phyloP scores from a whole-genome alignment of 2,329 filamentous ascomycete genomes.

The Huntiella decipiens region DNA sequence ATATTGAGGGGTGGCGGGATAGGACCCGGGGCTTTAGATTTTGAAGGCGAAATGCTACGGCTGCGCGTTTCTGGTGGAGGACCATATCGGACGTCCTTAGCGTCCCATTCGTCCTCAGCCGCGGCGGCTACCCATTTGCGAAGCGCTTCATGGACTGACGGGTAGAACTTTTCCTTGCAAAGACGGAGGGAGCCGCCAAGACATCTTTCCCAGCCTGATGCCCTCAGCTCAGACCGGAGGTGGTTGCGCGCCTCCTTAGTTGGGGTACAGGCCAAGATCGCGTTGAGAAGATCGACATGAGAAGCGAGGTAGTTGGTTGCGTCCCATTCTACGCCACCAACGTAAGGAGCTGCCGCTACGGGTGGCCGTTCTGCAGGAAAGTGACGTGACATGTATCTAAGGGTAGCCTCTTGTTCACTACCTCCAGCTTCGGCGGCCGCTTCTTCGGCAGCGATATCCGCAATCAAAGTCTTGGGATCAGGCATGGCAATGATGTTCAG shows the following conservation, averaged over 20 bases:
- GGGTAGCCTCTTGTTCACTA: constrained; percentile 19
- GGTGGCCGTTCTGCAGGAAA: constrained; percentile 78
- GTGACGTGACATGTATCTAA: constrained; percentile 43
- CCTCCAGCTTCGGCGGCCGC: constrained; percentile 19
- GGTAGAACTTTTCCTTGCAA: constrained; percentile 97
- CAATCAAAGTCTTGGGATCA: constrained; percentile 12
- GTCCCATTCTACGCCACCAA: constrained; percentile 96
- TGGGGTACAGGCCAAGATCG: constrained; percentile 65
- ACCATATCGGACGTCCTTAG: constrained; percentile 60
- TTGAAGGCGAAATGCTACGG: constrained; percentile 10
- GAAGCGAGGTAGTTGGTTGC: constrained; percentile 90
- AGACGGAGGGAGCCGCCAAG: constrained; percentile 70
- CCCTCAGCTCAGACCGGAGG: constrained; percentile 56
- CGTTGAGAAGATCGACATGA: constrained; percentile 84
- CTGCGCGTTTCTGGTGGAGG: constrained; percentile 24
- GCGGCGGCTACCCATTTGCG: constrained; percentile 82
- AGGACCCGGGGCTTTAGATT: constrained; percentile 7
- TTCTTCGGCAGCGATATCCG: constrained; percentile 17
- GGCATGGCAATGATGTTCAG: constrained; percentile 66
- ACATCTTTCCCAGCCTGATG: constrained; percentile 79
- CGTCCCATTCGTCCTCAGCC: constrained; percentile 72
- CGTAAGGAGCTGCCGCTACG: constrained; percentile 84
- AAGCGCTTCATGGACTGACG: constrained; percentile 71
- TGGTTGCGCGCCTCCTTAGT: constrained; percentile 51
- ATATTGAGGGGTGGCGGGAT: constrained; percentile 5